Conservation (phyloP, 2,329 filamentous ascomycete genomes). For the Penicillium verrucosum region DNA sequence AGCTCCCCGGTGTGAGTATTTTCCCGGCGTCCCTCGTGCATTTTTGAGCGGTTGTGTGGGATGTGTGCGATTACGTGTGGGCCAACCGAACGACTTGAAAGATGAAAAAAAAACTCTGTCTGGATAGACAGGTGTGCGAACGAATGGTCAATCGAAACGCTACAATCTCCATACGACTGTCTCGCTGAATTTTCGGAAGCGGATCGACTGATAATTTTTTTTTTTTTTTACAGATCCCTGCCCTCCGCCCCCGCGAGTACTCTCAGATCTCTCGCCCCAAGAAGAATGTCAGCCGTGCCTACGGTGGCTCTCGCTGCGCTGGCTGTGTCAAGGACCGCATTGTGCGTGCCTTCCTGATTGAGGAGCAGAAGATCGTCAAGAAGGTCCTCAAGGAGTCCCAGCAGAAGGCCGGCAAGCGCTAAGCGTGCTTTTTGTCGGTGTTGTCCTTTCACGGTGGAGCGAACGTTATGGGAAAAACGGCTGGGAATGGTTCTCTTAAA, state of each 20-base stretch:
- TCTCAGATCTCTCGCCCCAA: conserved; percentile 94
- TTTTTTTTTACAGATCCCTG: conserved; percentile 66
- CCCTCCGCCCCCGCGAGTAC: conserved; percentile 98
- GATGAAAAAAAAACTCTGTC: conserved; percentile 13
- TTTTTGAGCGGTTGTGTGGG: conserved; percentile 15
- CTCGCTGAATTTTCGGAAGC: conserved; percentile 1
- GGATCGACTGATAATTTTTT: conserved; percentile 16
- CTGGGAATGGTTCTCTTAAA: conserved; percentile 36
- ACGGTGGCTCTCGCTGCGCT: conserved; percentile 96
- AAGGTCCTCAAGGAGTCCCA: conserved; percentile 99
- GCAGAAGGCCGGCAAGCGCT: conserved; percentile 58
- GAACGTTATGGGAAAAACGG: conserved; percentile 36
- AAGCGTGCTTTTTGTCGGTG: conserved; percentile 37
- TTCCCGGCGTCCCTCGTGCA: conserved; percentile 17
- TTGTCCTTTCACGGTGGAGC: conserved; percentile 37
- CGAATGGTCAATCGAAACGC: conserved; percentile 13
- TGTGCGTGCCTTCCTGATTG: conserved; percentile 96
- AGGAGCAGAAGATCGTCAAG: conserved; percentile 99
- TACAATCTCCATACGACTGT: conserved; percentile 7
- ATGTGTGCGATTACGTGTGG: conserved; percentile 17
- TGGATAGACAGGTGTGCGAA: conserved; percentile 6
- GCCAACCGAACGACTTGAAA: conserved; percentile 11
- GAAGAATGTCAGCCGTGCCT: conserved; percentile 98
- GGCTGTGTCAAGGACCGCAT: conserved; percentile 98
- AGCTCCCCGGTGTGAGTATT: conserved; percentile 91